phyloP scores from a whole-genome alignment of 164 flowering plant species.

The Tetrastigma voinierianum region DNA sequence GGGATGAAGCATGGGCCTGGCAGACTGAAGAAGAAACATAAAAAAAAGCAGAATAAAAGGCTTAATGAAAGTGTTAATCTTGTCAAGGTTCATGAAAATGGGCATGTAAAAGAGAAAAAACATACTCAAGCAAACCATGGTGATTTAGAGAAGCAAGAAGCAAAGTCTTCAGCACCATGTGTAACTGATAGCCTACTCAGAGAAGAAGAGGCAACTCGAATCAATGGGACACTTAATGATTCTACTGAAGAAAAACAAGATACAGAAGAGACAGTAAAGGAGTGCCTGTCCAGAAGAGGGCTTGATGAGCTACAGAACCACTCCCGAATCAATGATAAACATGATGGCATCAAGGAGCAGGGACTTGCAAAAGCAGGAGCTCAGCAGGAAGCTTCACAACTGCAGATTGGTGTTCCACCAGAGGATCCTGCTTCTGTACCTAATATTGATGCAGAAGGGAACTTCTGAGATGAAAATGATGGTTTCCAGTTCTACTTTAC shows the following conservation, averaged over 20 bases:
- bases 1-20: conserved; percentile 7
- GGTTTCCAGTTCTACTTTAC: conserved; percentile 18
- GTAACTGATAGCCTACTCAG: conserved; percentile 6
- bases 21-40: neutral
- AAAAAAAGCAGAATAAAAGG: neutral
- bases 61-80: neutral
- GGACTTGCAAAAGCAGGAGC: conserved; percentile 7
- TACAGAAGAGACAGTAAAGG: neutral
- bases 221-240: neutral
- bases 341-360: conserved; percentile 10
- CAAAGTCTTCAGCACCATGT: conserved; percentile 14
- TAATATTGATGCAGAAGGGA: conserved; percentile 16
- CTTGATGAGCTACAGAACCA: conserved; percentile 10
- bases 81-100: conserved; percentile 3
- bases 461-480: conserved; percentile 27
- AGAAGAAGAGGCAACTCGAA: conserved; percentile 9
- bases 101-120: conserved; percentile 9
- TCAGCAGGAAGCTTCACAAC: conserved; percentile 11
- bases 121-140: conserved; percentile 3
- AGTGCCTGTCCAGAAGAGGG: neutral
- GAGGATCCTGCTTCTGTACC: conserved; percentile 7
- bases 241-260: conserved; percentile 7
- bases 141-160: conserved; percentile 7
- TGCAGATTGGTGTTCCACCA: neutral
- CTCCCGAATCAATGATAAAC: neutral